Evolutionary conservation across 495 filamentous ascomycete genomes (phyloP).

Genomic region (Hypoxylon subgilvum): DNA sequence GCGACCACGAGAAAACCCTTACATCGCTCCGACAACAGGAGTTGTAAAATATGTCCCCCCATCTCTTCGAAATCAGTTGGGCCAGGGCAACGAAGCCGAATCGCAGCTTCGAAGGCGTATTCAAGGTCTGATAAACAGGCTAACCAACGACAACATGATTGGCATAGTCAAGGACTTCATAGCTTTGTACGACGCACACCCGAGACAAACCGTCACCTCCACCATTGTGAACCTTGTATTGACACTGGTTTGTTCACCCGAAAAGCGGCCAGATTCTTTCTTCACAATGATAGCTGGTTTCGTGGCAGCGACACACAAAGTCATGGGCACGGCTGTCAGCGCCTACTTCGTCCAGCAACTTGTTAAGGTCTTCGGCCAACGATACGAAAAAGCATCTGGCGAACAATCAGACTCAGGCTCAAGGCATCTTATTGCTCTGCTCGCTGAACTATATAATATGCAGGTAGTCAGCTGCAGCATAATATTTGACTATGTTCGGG

Average conservation of each 20-base stretch:
- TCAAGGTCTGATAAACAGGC: conserved; percentile 87
- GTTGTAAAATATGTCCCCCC: conserved; percentile 82
- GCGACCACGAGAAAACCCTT: conserved; percentile 56
- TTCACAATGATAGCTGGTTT: conserved; percentile 91
- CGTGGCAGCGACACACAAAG: conserved; percentile 83
- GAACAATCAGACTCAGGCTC: conserved; percentile 49
- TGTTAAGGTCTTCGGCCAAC: conserved; percentile 69
- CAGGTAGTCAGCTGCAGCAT: conserved; percentile 81
- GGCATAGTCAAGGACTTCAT: conserved; percentile 81
- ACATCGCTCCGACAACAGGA: conserved; percentile 54
- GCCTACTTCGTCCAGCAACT: conserved; percentile 80
- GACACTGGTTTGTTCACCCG: conserved; percentile 74
- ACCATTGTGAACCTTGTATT: conserved; percentile 76
- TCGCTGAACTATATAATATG: conserved; percentile 91
- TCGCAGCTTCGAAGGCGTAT: conserved; percentile 75
- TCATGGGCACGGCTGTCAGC: conserved; percentile 85
- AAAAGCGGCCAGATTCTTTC: conserved; percentile 80
- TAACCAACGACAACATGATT: conserved; percentile 87
- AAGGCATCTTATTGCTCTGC: conserved; percentile 73
- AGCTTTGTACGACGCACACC: conserved; percentile 77
- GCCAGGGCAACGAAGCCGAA: conserved; percentile 70
- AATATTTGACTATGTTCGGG: conserved; percentile 85
- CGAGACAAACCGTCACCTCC: conserved; percentile 82
- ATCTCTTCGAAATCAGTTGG: conserved; percentile 69
- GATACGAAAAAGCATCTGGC: conserved; percentile 54